These are phyloP conservation scores for Sporisorium reilianum DNA, from an alignment of 1,284 basidiomycete genomes.

Conservation along the genomic window DNA sequence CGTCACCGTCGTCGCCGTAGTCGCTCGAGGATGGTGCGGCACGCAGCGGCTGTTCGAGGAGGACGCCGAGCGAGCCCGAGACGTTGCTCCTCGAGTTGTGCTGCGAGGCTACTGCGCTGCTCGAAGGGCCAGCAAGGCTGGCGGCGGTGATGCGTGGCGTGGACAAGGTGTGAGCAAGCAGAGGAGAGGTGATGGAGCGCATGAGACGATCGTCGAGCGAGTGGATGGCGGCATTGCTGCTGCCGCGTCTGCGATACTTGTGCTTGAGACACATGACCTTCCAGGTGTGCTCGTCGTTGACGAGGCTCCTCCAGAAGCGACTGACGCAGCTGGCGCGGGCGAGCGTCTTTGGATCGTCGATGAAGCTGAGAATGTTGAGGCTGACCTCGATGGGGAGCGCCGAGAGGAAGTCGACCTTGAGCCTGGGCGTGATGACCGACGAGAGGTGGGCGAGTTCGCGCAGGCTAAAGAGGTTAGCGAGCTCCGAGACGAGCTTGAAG, in stretches of 20 bases:
- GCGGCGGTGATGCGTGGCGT: conserved; percentile 14
- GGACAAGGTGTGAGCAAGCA: conserved; percentile 5
- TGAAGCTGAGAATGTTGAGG: conserved; percentile 82
- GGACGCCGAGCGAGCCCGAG: conserved; percentile 26
- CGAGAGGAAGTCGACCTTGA: conserved; percentile 87
- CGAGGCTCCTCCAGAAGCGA: conserved; percentile 80
- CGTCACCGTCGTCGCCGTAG: conserved; percentile 19
- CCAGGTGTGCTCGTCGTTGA: conserved; percentile 89
- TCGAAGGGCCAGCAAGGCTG: background rate
- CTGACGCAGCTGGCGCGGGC: conserved; percentile 81
- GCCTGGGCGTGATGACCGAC: conserved; percentile 78
- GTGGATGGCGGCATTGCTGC: conserved; percentile 31
- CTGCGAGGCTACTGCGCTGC: background rate
- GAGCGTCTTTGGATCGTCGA: conserved; percentile 84
- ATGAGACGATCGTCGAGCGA: conserved; percentile 40
- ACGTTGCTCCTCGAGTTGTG: background rate
- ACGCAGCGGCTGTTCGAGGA: conserved; percentile 27
- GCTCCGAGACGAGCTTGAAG: conserved; percentile 55
- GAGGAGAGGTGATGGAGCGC: conserved; percentile 24
- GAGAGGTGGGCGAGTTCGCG: conserved; percentile 85
- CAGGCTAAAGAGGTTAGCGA: conserved; percentile 71
- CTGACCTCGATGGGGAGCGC: conserved; percentile 87
- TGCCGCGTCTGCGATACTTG: conserved; percentile 46
- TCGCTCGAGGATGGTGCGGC: conserved; percentile 11
- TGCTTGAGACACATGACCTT: conserved; percentile 77